Conservation (phyloP, 2,329 filamentous ascomycete species). For the Aureobasidium sp. region DNA sequence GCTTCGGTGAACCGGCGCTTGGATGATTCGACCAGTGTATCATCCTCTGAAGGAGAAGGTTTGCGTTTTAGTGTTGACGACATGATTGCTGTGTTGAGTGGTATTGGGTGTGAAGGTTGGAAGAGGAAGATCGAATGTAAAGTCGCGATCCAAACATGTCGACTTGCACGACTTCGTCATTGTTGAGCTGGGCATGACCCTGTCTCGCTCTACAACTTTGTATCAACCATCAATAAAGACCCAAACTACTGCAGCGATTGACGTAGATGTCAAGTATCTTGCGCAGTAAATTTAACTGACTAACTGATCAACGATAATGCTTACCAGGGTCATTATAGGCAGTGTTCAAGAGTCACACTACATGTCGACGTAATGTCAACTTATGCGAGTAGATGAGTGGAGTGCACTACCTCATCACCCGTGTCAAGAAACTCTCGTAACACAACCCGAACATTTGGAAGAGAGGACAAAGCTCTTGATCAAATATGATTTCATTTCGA, state of each 20-base stretch:
- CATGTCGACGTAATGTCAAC: too few relatives aligned
- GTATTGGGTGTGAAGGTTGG: neutral
- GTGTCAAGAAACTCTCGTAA: too few relatives aligned
- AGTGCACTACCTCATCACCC: too few relatives aligned
- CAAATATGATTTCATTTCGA: neutral
- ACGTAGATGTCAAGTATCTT: too few relatives aligned
- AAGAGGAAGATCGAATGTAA: neutral
- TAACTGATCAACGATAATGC: too few relatives aligned
- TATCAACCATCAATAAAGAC: too few relatives aligned
- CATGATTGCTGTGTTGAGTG: slow-evolving; percentile 15
- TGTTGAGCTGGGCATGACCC: neutral
- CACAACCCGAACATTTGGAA: too few relatives aligned
- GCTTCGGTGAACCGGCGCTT: slow-evolving; percentile 27
- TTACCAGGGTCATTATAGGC: too few relatives aligned
- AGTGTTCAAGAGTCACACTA: too few relatives aligned
- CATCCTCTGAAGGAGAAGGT: slow-evolving; percentile 27
- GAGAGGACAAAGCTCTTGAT: neutral
- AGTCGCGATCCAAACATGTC: neutral
- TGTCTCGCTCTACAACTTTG: neutral
- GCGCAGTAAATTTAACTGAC: too few relatives aligned
- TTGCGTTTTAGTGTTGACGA: slow-evolving; percentile 27
- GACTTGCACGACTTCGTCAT: slow-evolving; percentile 3
- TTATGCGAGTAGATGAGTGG: too few relatives aligned
- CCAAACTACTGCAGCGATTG: too few relatives aligned
- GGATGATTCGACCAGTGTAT: slow-evolving; percentile 19